Evolutionary conservation across 768 basidiomycete species (phyloP), one percentile per base, ranked within the genome.

Genomic region (Pleurotus pulmonarius): DNA sequence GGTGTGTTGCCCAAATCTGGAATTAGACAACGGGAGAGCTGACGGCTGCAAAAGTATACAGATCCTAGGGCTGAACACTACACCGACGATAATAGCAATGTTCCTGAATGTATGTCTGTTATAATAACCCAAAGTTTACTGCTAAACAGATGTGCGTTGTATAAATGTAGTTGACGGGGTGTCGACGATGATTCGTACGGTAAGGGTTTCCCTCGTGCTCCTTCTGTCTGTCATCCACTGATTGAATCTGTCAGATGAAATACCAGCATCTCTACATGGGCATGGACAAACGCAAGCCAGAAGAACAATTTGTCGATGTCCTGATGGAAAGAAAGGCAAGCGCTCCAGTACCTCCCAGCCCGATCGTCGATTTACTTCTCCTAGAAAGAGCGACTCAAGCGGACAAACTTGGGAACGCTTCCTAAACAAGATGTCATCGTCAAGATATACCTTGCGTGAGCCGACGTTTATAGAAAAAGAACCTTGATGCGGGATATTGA

Each of bases 261-360:
- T 44, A 40, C 37, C 63, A 69, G 47, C 52, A 61, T 43, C 43
- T 44, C 34, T 57, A 61, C 26, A n/a, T 55, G 15, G 43, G 43
- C 29, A 45, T 51, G 20, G 48, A 41, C 7, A 44, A 15, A 12
- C 57, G 48, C 25, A 60, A 46, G 47, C 68, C 67, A 8, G 64
- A 69, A 46, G 53, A 55, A 13, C 64, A 68, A 44, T 68, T 65
- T 46, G 56, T 69, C 46, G 60, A 65, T 22, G 64, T 60, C 9
- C 34, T 68, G 20, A 55, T 67, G 43, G 62, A 67, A 18, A 61
- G 65, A 1, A 68, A 69, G 59, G 69, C 63, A 37, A 4, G 47
- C 20, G 5, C 49, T 38, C 20, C 9, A 44, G 20, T 7, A n/a
- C 16, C 37, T n/a, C 9, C 22, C 43, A 16, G 41, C 41, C 41